phyloP scores from a whole-genome alignment of 75 land plant species.

The Cupressus sempervirens region DNA sequence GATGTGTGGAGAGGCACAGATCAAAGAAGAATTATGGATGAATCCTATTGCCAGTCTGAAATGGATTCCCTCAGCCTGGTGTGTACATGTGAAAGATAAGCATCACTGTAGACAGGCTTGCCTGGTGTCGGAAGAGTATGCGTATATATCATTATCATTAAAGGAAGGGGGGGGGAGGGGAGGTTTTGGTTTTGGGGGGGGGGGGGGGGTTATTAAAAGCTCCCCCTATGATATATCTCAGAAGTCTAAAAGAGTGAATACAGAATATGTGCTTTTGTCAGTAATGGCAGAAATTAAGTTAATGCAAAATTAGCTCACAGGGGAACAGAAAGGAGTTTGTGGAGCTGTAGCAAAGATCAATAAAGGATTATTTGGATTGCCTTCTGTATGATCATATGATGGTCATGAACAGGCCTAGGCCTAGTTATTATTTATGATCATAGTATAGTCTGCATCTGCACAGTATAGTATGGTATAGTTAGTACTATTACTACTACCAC shows the following conservation, averaged over 20 bases:
- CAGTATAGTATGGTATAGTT: background rate
- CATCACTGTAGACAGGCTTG: conserved; percentile 19
- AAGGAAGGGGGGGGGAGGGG: too few species aligned
- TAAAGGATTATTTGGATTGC: conserved; percentile 7
- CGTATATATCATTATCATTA: conserved; percentile 3
- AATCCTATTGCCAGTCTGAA: conserved; percentile 14
- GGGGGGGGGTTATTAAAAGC: background rate
- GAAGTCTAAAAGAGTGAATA: conserved; percentile 4
- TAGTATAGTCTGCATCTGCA: background rate
- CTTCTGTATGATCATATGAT: conserved; percentile 1
- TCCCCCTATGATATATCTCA: background rate
- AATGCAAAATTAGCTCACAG: background rate
- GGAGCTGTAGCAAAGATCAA: conserved; percentile 8
- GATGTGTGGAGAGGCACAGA: conserved; percentile 8
- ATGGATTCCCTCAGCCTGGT: conserved; percentile 15
- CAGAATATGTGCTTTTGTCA: conserved; percentile 12
- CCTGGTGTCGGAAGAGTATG: conserved; percentile 13
- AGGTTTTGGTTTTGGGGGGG: too few species aligned
- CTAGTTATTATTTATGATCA: conserved; percentile 5
- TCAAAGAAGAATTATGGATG: conserved; percentile 14
- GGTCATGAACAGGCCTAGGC: background rate
- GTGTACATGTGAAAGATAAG: conserved; percentile 16
- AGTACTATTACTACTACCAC: background rate
- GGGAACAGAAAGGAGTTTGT: conserved; percentile 10
- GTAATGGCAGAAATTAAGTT: background rate